Percentiles rank a stretch among this genome's conserved stretches.
Conservation (phyloP, 805 yeast species). For the Wickerhamiella domercqiae region DNA sequence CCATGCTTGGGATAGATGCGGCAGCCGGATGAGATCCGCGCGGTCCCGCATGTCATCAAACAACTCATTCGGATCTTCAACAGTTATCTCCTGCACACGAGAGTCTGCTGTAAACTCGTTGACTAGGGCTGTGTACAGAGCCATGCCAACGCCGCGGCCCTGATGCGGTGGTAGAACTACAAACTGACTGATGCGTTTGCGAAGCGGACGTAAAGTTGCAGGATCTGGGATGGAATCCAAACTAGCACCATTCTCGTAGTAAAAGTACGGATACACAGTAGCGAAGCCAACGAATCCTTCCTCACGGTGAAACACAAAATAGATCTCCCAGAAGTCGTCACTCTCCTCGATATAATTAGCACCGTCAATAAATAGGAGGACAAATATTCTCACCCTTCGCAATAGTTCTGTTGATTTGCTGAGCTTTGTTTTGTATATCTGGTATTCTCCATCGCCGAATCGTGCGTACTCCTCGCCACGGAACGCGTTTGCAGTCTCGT, state of each 20-base stretch:
- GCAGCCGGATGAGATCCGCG: conserved; percentile 22
- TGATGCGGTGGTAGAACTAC: conserved; percentile 76
- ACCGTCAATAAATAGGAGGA: conserved; percentile 79
- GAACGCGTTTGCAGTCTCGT: conserved; percentile 15
- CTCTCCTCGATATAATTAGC: conserved; percentile 70
- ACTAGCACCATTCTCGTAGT: conserved; percentile 44
- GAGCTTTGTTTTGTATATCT: conserved; percentile 32
- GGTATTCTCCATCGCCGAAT: conserved; percentile 22
- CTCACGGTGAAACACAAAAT: conserved; percentile 32
- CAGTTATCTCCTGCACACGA: conserved; percentile 53
- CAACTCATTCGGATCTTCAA: conserved; percentile 87
- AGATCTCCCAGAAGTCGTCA: conserved; percentile 74
- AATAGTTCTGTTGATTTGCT: neutral
- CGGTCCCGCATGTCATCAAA: conserved; percentile 86
- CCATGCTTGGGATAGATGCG: conserved; percentile 6
- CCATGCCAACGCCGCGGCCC: conserved; percentile 48
- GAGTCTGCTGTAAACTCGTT: conserved; percentile 40
- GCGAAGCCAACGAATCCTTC: conserved; percentile 56
- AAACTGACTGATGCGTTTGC: conserved; percentile 80
- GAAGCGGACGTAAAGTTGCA: conserved; percentile 18
- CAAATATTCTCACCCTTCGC: conserved; percentile 48
- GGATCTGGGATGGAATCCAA: conserved; percentile 16
- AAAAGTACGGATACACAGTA: conserved; percentile 75
- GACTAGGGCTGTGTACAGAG: conserved; percentile 42
- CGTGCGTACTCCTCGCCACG: conserved; percentile 3